These are phyloP conservation scores for Pachysandra terminalis DNA, from an alignment of 164 flowering plant species.

Conservation along the genomic window DNA sequence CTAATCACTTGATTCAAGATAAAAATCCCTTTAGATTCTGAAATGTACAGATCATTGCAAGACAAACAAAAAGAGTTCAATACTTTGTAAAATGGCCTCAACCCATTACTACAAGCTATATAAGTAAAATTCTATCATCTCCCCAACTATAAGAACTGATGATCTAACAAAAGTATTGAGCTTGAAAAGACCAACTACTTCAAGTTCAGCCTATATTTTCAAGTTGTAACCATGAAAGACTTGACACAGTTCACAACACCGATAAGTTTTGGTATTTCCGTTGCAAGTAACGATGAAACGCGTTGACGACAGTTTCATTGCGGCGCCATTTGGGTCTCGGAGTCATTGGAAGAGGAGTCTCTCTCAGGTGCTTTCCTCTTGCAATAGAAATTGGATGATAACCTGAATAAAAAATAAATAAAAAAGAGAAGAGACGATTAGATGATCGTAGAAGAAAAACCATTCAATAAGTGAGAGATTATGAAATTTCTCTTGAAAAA, in stretches of 20 bases:
- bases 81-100: too few species aligned
- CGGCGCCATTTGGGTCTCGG: constrained; percentile 23
- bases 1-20: too few species aligned
- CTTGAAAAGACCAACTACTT: background rate
- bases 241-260: background rate
- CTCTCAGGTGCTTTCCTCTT: constrained; percentile 41
- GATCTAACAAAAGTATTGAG: background rate
- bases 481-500: background rate
- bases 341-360: constrained; percentile 35
- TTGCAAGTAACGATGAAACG: constrained; percentile 6
- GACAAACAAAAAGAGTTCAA: too few species aligned
- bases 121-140: too few species aligned
- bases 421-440: background rate
- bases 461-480: background rate
- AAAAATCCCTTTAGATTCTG: too few species aligned
- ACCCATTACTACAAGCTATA: too few species aligned
- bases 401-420: constrained; percentile 37
- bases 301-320: constrained; percentile 12
- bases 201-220: constrained; percentile 4
- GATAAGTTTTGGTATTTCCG: background rate
- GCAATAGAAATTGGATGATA: constrained; percentile 26
- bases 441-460: background rate
- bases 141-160: too few species aligned
- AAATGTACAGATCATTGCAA: too few species aligned
- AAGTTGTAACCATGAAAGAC: background rate